Evolutionary conservation across 1,139 yeast genomes (phyloP).

Genomic region (Blastobotrys petasosporus): DNA sequence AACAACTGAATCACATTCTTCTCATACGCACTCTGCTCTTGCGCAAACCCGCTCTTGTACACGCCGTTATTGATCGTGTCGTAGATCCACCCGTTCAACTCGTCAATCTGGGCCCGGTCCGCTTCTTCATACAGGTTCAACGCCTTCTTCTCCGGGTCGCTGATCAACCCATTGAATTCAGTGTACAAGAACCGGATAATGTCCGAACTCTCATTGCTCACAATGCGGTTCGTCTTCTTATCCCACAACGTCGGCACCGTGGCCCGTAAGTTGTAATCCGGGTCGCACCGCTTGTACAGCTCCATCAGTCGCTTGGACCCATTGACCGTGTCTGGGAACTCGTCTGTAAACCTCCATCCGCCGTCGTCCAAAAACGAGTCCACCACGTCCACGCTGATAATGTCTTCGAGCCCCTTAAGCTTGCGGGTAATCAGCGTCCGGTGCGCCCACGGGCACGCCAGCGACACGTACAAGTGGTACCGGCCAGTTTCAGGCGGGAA

Average conservation of each 20-base stretch:
- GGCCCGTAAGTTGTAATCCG: conserved; percentile 70
- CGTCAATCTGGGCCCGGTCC: conserved; percentile 57
- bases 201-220: conserved; percentile 84
- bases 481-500: conserved; percentile 72
- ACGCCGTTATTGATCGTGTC: conserved; percentile 89
- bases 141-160: conserved; percentile 42
- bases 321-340: conserved; percentile 50
- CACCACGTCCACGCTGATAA: conserved; percentile 59
- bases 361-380: conserved; percentile 79
- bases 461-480: conserved; percentile 81
- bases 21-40: conserved; percentile 77
- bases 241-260: conserved; percentile 96
- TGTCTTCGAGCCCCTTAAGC: conserved; percentile 67
- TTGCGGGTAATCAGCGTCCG: conserved; percentile 69
- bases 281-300: conserved; percentile 67
- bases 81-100: conserved; percentile 77
- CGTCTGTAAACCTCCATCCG: conserved; percentile 79
- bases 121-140: conserved; percentile 61
- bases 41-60: conserved; percentile 88
- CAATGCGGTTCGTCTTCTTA: conserved; percentile 71
- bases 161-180: conserved; percentile 51
- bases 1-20: conserved; percentile 62
- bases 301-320: conserved; percentile 59
- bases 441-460: conserved; percentile 97
- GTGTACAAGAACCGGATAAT: conserved; percentile 77